phyloP scores from a whole-genome alignment of 1,284 basidiomycete species.

The Sanghuangporus sanghuang region DNA sequence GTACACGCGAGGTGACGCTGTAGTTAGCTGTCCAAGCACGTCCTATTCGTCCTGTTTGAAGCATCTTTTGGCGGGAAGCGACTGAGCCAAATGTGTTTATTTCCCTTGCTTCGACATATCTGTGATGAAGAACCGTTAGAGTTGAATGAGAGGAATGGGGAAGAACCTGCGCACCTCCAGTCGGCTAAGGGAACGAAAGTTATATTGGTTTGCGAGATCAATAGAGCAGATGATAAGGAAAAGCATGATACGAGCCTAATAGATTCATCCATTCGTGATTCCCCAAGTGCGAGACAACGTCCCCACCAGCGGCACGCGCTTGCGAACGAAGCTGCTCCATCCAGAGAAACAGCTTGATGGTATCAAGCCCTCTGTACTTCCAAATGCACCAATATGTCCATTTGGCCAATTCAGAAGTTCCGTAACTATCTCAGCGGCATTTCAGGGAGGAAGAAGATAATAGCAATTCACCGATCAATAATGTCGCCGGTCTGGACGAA shows the following conservation, averaged over 20 bases:
- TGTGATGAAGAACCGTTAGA: conserved; percentile 24
- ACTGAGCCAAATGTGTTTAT: conserved; percentile 77
- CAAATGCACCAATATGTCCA: conserved; percentile 1
- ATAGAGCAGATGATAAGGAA: background rate
- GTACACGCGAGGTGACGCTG: conserved; percentile 75
- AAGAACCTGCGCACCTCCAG: conserved; percentile 56
- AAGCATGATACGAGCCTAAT: conserved; percentile 46
- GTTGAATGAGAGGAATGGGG: background rate
- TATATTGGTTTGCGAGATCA: conserved; percentile 12
- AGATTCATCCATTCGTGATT: conserved; percentile 92
- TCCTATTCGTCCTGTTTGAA: conserved; percentile 75
- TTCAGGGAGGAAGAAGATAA: background rate
- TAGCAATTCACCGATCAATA: conserved; percentile 62
- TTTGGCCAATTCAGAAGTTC: background rate
- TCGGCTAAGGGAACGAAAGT: conserved; percentile 46
- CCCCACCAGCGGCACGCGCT: conserved; percentile 64
- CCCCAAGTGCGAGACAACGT: conserved; percentile 75
- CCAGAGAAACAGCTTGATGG: conserved; percentile 74
- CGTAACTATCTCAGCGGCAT: background rate
- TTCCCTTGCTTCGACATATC: conserved; percentile 80
- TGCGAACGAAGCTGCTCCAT: conserved; percentile 81
- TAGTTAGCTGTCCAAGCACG: conserved; percentile 85
- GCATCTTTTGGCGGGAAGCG: conserved; percentile 62
- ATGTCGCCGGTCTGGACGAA: conserved; percentile 95
- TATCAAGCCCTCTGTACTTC: conserved; percentile 73